Conservation (phyloP, 768 basidiomycete genomes). For the Sarcodon aspratus region DNA sequence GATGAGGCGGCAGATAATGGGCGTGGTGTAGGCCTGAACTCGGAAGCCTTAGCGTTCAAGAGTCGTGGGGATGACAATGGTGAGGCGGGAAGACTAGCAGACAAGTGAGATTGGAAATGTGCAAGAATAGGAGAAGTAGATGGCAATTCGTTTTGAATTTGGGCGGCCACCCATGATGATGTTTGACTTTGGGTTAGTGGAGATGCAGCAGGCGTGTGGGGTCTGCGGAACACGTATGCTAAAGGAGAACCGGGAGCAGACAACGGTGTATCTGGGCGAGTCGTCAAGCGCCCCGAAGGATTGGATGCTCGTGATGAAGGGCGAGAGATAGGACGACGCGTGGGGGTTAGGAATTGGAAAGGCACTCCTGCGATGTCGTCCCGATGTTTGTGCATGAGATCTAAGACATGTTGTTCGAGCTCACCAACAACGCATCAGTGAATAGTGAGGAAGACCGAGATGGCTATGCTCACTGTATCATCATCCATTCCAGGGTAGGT, state of each 20-base stretch:
- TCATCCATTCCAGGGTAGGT: constrained; percentile 48
- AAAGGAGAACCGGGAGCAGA: constrained; percentile 73
- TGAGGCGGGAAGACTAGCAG: constrained; percentile 76
- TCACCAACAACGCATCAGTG: constrained; percentile 15
- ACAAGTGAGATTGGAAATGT: constrained; percentile 48
- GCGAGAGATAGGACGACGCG: constrained; percentile 65
- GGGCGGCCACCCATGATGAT: constrained; percentile 44
- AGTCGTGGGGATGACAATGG: constrained; percentile 78
- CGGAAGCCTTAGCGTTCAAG: constrained; percentile 81
- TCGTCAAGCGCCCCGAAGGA: constrained; percentile 48
- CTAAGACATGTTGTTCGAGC: constrained; percentile 84
- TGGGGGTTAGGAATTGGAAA: constrained; percentile 74
- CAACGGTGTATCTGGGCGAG: constrained; percentile 65
- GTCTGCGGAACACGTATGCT: constrained; percentile 59
- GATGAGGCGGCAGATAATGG: constrained; percentile 69
- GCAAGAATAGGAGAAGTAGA: constrained; percentile 60
- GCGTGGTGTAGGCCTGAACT: constrained; percentile 78
- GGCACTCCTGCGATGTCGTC: constrained; percentile 79
- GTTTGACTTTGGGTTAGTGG: constrained; percentile 43
- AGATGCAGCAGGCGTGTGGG: constrained; percentile 70
- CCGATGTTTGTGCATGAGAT: constrained; percentile 91
- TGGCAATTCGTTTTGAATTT: constrained; percentile 33
- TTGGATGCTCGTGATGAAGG: constrained; percentile 73
- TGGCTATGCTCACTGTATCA: constrained; percentile 40
- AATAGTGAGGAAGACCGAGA: not conserved